phyloP scores from a whole-genome alignment of 1,284 basidiomycete genomes.

The Rhodofomes roseus region DNA sequence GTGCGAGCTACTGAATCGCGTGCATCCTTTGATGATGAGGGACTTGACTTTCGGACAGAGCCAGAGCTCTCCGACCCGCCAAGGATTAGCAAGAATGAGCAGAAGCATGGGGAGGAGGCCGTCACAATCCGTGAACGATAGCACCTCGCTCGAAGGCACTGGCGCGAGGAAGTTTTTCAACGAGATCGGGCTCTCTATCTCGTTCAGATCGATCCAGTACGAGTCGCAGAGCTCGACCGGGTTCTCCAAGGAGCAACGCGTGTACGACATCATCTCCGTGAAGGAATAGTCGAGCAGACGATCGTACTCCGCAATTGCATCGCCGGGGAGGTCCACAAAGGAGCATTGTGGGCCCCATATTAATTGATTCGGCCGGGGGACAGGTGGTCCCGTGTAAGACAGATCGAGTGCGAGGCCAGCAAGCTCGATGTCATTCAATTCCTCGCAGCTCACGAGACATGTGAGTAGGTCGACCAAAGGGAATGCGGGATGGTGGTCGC shows the following conservation, averaged over 20 bases:
- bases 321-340: background rate
- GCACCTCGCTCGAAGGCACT: background rate
- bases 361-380: no score
- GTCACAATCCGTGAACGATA: background rate
- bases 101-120: background rate
- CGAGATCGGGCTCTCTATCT: background rate
- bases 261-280: background rate
- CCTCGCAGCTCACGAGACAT: background rate
- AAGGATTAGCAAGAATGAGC: background rate
- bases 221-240: background rate
- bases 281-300: background rate
- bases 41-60: background rate
- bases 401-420: background rate
- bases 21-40: background rate
- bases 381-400: background rate
- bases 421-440: background rate
- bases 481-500: background rate
- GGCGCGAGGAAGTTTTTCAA: background rate
- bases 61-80: background rate
- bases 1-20: background rate
- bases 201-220: background rate
- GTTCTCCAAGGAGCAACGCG: background rate
- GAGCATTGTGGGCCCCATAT: background rate
- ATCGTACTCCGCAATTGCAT: background rate
- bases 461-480: background rate